Conservation (phyloP, 768 basidiomycete species). For the Mycena epipterygia region DNA sequence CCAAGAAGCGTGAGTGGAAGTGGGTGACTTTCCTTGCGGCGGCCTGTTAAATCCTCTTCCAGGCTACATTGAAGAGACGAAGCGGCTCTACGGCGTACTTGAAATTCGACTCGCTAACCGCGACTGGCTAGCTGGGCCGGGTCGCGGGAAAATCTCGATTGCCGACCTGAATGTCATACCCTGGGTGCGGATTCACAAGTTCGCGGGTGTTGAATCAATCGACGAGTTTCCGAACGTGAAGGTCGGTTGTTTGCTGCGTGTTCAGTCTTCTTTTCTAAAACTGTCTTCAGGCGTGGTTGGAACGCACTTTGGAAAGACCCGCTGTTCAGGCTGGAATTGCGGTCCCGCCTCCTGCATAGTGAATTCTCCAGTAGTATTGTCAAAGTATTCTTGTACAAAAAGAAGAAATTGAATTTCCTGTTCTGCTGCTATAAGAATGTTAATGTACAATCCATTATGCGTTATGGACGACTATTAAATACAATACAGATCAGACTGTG, state of each 20-base stretch:
- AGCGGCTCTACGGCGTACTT: slow-evolving; percentile 86
- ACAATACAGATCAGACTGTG: slow-evolving; percentile 3
- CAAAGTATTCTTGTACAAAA: not conserved
- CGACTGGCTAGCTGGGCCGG: slow-evolving; percentile 86
- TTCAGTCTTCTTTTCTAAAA: not conserved
- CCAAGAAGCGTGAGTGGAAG: slow-evolving; percentile 66
- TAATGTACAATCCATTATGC: not conserved
- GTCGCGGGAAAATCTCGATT: slow-evolving; percentile 73
- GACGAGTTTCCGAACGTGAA: slow-evolving; percentile 76
- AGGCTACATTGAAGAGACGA: slow-evolving; percentile 87
- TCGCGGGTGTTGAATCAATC: slow-evolving; percentile 66
- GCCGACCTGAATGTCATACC: slow-evolving; percentile 80
- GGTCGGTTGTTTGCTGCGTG: slow-evolving; percentile 44
- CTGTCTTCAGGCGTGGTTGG: slow-evolving; percentile 34
- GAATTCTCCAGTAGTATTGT: not conserved
- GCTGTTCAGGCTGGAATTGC: slow-evolving; percentile 26
- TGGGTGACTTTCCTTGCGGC: not conserved
- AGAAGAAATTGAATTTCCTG: not conserved
- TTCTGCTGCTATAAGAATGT: no score
- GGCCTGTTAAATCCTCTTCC: slow-evolving; percentile 32
- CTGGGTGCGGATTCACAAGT: slow-evolving; percentile 69
- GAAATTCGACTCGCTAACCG: slow-evolving; percentile 88
- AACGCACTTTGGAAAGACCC: slow-evolving; percentile 26
- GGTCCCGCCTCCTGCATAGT: slow-evolving; percentile 9
- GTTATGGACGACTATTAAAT: not conserved